These are phyloP conservation scores for Pyricularia sp. DNA, from an alignment of 2,329 filamentous ascomycete species.

Conservation along the genomic window DNA sequence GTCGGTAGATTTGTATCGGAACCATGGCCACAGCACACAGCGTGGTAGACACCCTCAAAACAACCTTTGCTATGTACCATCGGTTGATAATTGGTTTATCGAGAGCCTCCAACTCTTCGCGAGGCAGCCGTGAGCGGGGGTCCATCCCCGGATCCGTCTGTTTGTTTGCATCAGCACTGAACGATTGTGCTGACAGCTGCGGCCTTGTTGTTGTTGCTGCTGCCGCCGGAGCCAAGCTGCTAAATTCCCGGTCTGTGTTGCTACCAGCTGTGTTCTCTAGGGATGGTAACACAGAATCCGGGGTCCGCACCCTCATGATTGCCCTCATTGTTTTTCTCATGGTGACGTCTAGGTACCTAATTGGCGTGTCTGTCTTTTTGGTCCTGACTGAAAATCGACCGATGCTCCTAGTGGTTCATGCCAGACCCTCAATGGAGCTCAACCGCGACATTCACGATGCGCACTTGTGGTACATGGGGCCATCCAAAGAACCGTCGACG, in stretches of 20 bases:
- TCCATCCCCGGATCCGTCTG: not conserved
- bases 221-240: not conserved
- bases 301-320: not conserved
- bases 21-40: slow-evolving; percentile 9
- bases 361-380: not conserved
- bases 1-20: not conserved
- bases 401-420: not conserved
- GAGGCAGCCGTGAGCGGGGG: not conserved
- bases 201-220: not conserved
- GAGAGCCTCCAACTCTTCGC: not conserved
- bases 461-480: not conserved
- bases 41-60: slow-evolving; percentile 11
- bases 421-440: not conserved
- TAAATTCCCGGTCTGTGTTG: not conserved
- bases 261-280: not conserved
- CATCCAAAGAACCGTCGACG: not conserved
- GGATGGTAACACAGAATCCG: not conserved
- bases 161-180: not conserved
- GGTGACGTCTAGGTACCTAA: not conserved
- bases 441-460: not conserved
- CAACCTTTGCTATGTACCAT: slow-evolving; percentile 16
- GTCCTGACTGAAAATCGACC: not conserved
- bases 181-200: not conserved
- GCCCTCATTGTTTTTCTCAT: not conserved
- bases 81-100: not conserved